Percentiles rank a stretch among this genome's conserved stretches.
These are phyloP conservation scores for Orbilia ellipsospora DNA, from an alignment of 2,329 filamentous ascomycete species.

Conservation along the genomic window DNA sequence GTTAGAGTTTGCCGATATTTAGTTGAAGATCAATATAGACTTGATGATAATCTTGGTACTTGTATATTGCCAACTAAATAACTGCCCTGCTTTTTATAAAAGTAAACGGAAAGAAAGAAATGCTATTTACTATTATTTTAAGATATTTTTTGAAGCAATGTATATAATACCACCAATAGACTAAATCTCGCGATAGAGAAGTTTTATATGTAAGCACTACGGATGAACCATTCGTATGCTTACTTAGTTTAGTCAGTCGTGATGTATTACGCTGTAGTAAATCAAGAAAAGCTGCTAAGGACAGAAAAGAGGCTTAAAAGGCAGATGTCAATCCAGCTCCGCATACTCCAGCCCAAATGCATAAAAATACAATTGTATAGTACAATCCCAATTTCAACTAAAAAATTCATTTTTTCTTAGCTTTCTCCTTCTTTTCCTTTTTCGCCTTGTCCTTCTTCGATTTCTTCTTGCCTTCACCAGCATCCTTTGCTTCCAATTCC, in stretches of 20 bases:
- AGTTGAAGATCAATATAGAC: no score
- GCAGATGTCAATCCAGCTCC: conserved; percentile 60
- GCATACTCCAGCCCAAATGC: conserved; percentile 60
- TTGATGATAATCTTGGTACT: background rate
- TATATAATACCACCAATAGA: conserved; percentile 46
- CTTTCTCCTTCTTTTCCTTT: conserved; percentile 29
- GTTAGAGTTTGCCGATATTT: background rate
- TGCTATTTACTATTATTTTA: conserved; percentile 10
- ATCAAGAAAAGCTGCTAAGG: no score
- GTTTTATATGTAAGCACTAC: background rate
- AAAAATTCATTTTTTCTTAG: conserved; percentile 36
- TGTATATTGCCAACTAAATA: background rate
- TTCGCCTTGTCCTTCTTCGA: conserved; percentile 57
- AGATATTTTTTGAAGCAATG: conserved; percentile 14
- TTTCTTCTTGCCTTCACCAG: conserved; percentile 58
- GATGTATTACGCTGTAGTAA: no score
- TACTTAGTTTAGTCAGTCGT: background rate
- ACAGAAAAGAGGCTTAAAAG: conserved; percentile 55
- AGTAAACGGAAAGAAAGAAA: conserved; percentile 16
- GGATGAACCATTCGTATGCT: background rate
- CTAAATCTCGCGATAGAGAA: conserved; percentile 12
- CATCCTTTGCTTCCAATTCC: conserved; percentile 57
- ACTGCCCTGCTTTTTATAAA: conserved; percentile 19
- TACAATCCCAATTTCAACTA: conserved; percentile 20
- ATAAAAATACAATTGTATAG: conserved; percentile 44